These are phyloP conservation scores for Geotrichum histeridarum DNA, from an alignment of 1,139 yeast genomes.

Conservation along the genomic window DNA sequence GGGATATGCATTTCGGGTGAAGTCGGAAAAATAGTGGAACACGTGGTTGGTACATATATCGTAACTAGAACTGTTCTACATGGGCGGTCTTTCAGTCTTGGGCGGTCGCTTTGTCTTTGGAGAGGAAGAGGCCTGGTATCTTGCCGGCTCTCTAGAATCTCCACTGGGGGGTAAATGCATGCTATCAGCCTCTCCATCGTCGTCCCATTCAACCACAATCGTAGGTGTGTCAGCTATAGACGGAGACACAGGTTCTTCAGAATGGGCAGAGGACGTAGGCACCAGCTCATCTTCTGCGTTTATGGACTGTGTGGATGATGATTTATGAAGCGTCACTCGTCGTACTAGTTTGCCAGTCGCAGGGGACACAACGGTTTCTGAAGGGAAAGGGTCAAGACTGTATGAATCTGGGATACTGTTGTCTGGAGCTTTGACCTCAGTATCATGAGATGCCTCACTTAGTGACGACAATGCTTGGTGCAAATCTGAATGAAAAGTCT, in stretches of 20 bases:
- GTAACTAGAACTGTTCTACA: too few relatives aligned
- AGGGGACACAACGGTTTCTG: conserved; percentile 6
- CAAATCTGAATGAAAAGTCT: conserved; percentile 21
- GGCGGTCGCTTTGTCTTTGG: too few relatives aligned
- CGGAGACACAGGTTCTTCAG: background rate
- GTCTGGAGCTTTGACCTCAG: background rate
- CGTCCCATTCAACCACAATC: conserved; percentile 34
- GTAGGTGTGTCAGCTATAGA: conserved; percentile 24
- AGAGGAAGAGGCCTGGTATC: too few relatives aligned
- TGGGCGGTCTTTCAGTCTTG: too few relatives aligned
- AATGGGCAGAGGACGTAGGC: background rate
- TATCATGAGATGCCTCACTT: conserved; percentile 1
- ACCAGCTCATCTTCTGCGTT: background rate
- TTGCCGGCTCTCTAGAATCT: too few relatives aligned
- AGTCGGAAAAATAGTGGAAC: too few relatives aligned
- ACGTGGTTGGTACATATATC: too few relatives aligned
- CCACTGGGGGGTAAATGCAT: background rate
- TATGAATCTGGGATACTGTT: conserved; percentile 1
- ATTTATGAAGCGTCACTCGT: conserved; percentile 27
- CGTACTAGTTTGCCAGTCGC: conserved; percentile 21
- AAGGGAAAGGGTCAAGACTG: conserved; percentile 8
- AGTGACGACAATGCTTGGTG: conserved; percentile 22
- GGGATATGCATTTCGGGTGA: too few relatives aligned
- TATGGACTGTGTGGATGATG: conserved; percentile 9
- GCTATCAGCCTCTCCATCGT: conserved; percentile 28